Conservation (phyloP, 2,329 filamentous ascomycete species). For the Biscogniauxia marginata region DNA sequence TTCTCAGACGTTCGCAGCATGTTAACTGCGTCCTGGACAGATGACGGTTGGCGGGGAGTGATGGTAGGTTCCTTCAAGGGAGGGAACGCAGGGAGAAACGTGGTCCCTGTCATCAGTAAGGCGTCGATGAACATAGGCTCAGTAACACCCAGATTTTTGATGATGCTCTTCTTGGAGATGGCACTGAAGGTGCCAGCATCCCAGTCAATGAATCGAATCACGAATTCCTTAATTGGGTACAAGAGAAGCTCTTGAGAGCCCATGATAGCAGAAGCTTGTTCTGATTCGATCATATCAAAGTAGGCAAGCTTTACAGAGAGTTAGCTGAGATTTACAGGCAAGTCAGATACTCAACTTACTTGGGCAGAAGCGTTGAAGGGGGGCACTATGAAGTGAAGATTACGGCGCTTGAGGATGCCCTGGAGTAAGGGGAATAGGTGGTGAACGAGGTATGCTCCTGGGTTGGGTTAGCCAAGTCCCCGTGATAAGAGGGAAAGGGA, state of each 20-base stretch:
- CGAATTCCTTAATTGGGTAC: conserved; percentile 76
- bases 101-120: conserved; percentile 77
- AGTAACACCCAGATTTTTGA: conserved; percentile 63
- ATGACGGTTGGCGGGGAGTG: conserved; percentile 55
- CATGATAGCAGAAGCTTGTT: conserved; percentile 74
- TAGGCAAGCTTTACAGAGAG: conserved; percentile 67
- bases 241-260: conserved; percentile 82
- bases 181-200: conserved; percentile 62
- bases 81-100: conserved; percentile 77
- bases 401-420: conserved; percentile 65
- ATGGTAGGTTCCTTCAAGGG: conserved; percentile 62
- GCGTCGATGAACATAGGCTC: conserved; percentile 81
- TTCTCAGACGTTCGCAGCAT: conserved; percentile 71
- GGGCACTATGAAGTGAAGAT: conserved; percentile 75
- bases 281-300: conserved; percentile 65
- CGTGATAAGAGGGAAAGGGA: neutral
- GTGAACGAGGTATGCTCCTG: conserved; percentile 69
- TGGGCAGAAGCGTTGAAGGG: conserved; percentile 87
- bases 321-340: conserved; percentile 16
- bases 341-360: conserved; percentile 47
- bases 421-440: conserved; percentile 77
- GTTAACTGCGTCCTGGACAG: conserved; percentile 74
- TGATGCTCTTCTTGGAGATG: conserved; percentile 66
- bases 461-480: conserved; percentile 11
- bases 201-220: conserved; percentile 68